Evolutionary conservation across 2,329 filamentous ascomycete genomes (phyloP), one percentile per base, ranked within the genome.

Genomic region (Coleophoma eucalyptorum): DNA sequence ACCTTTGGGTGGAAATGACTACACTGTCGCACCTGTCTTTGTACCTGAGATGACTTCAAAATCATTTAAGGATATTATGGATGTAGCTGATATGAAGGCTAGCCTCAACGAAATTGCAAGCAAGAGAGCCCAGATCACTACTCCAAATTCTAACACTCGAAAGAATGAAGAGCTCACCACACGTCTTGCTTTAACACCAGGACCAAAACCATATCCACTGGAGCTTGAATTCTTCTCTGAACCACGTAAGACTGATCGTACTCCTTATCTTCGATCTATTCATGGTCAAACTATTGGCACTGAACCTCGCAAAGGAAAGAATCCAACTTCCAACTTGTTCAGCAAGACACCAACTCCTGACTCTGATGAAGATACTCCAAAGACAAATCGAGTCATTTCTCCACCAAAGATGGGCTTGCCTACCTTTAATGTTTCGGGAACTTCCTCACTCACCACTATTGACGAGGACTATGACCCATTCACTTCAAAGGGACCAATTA

Each of bases 371-470:
- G 48, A 32, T 48, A 20, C 42, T 5, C 20, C 20, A 11, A 44
- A 26, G 11, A 16, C 21, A 11, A 12, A 12, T 21, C 19, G 21
- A 16, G 19, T 21, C 15, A 5, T 37, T 43, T 48, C 51, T 21
- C 54, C 54, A 32, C 54, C 55, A 16, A 57, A 55, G 46, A 58
- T 61, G 53, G 21, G 26, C 40, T 43, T 58, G n/a, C 32, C 52
- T 11, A 38, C 50, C 20, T 47, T 49, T 45, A 47, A 46, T 35
- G 44, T 26, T 32, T 47, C 47, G 41, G 47, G 50, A 31, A 21
- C 42, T 19, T 44, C 35, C 21, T 41, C 40, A 32, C 40, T 53
- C 16, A 35, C 18, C 13, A 38, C 51, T 20, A 45, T 55, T 38
- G 13, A 5, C 37, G 54, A 51, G 16, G 54, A 56, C 18, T 41